Evolutionary conservation across 345 rosid genomes (phyloP), one percentile per base, ranked within the genome.

Genomic region (Acer yangbiense): DNA sequence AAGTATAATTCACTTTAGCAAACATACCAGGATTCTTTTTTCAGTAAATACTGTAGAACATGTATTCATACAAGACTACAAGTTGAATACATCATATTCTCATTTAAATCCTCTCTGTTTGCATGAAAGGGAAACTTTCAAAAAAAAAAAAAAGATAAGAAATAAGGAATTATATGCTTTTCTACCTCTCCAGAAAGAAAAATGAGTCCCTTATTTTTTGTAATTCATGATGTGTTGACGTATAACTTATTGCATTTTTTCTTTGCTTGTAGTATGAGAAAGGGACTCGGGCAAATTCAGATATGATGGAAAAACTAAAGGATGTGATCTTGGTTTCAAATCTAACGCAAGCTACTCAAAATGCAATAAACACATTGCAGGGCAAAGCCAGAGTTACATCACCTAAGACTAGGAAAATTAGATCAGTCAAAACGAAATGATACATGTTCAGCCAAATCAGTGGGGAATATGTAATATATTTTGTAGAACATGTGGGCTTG

Each of bases 271-370:
- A 86, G 89, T 76, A 82, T 27, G 82, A 81, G 73, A 80, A 72
- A 2, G 79, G 84, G 52, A 20, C 39, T 61, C 41, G 25, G 35
- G 52, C 68, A 54, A 18, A 41, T 50, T 46, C 80, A 5, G 76
- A 84, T 13, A 73, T 76, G 12, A 3, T 82, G 78, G 83, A 82
- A 21, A 80, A 82, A 64, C 41, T 78, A 71, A 84, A 82, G 79
- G 84, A 86, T 58, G n/a, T 80, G 41, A 10, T 82, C 48, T 14
- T 80, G 64, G 41, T 82, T 44, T 41, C 82, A 62, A 76, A 75
- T 63, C 9, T 71, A 64, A 32, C 80, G 21, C 76, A 73, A 77
- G 72, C 77, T 9, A 7, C 85, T 29, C 78, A 77, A 65, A 54
- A 69, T 46, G 82, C 77, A 4, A 44, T 13, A 27, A 71, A 73